Evolutionary conservation across 495 filamentous ascomycete species (phyloP), one percentile per base, ranked within the genome.

Genomic region (Aspergillus taichungensis): DNA sequence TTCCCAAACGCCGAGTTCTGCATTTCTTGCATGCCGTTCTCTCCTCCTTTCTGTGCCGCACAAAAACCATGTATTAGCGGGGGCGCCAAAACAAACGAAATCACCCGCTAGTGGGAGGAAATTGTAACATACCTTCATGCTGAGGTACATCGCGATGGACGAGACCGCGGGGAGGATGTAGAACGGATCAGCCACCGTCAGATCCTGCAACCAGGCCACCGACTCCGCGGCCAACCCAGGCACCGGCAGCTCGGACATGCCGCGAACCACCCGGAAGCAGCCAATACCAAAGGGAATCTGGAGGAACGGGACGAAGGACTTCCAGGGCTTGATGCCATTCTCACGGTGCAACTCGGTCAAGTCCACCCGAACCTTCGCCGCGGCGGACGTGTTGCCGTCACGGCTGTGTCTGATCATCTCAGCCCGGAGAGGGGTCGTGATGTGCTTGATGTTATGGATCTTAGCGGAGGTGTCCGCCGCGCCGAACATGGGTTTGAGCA

Each of bases 161-260:
- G 77, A 68, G 1, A 61, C 13, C 6, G 78, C 18, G 0, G 92
- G 92, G n/a, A 97, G 59, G 31, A 91, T 64, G 47, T 68, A 86
- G 38, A 68, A 77, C 0, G 94, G 90, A 61, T 99, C 92, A 1
- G 76, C 43, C 8, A 84, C 58, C 1, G 90, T 85, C 44, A 99
- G 65, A 55, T 99, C 84, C 5, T 63, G 63, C 51, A 97, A 76
- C 94, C 94, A 97, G 9, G 75, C 62, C 6, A 80, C 46, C 3
- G 85, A 80, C 29, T 84, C 88, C 7, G 62, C 64, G 43, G 83
- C 72, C 44, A 97, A 50, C 1, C 77, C 84, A 0, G 90, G 89
- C 6, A 95, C 86, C 1, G 92, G 91, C 24, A 98, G 59, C 12
- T 61, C 49, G 3, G 80, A 58, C 88, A 95, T 95, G 40, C 68